Evolutionary conservation across 495 filamentous ascomycete species (phyloP).

Genomic region (Parachaetomium inaequale): DNA sequence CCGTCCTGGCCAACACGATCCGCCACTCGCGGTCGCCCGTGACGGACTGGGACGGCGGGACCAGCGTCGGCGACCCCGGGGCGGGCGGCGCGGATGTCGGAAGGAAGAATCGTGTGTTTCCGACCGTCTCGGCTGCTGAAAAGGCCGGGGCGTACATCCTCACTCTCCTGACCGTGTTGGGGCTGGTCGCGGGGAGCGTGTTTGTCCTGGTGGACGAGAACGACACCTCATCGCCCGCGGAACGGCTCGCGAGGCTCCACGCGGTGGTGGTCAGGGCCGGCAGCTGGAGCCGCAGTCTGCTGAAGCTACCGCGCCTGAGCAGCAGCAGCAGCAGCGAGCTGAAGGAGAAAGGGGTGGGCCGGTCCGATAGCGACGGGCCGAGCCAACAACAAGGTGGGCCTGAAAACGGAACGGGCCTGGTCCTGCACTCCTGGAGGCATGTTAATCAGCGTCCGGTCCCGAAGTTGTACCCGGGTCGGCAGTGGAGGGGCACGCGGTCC

Average conservation of each 20-base stretch:
- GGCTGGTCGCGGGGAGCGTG: slow-evolving; percentile 30
- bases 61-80: slow-evolving; percentile 65
- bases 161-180: slow-evolving; percentile 45
- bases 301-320: not conserved
- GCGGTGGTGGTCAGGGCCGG: not conserved
- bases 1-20: slow-evolving; percentile 60
- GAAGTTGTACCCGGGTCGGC: not conserved
- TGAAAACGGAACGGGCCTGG: slow-evolving; percentile 3
- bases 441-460: not conserved
- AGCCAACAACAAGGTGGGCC: not conserved
- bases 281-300: not conserved
- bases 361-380: slow-evolving; percentile 8
- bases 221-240: not conserved
- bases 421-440: not conserved
- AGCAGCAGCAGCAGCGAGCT: not conserved
- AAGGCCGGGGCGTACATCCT: slow-evolving; percentile 59
- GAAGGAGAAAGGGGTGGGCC: slow-evolving; percentile 3
- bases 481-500: not conserved
- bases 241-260: slow-evolving; percentile 11
- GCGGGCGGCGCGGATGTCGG: slow-evolving; percentile 54
- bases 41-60: slow-evolving; percentile 66
- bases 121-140: slow-evolving; percentile 49
- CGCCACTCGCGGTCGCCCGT: slow-evolving; percentile 48
- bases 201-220: slow-evolving; percentile 40
- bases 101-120: slow-evolving; percentile 23